These are phyloP conservation scores for Vitis hybrid DNA, from an alignment of 177 flowering plant species.

Conservation along the genomic window DNA sequence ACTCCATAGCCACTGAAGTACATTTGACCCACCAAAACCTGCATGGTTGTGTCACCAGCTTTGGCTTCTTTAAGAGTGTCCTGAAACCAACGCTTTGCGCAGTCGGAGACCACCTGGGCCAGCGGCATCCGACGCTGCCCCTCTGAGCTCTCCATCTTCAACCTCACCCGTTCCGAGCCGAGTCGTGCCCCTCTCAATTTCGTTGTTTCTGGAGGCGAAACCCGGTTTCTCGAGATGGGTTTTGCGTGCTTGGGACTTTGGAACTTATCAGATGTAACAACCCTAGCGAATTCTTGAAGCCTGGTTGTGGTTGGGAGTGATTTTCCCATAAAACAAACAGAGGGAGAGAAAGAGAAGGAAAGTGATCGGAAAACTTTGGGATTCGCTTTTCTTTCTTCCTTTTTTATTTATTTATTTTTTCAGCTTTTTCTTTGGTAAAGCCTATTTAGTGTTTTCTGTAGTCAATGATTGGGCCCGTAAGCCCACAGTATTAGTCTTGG, in stretches of 20 bases:
- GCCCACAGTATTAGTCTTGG: too few relatives aligned
- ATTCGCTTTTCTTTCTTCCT: too few relatives aligned
- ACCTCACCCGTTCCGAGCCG: conserved; percentile 9
- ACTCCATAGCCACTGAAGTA: conserved; percentile 69
- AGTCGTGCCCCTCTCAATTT: conserved; percentile 9
- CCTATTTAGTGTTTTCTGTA: too few relatives aligned
- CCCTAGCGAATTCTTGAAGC: conserved; percentile 22
- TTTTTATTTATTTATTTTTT: too few relatives aligned
- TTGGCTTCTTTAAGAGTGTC: conserved; percentile 68
- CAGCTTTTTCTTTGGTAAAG: too few relatives aligned
- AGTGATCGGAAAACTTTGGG: too few relatives aligned
- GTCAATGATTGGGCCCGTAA: too few relatives aligned
- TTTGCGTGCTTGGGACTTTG: conserved; percentile 8
- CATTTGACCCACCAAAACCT: conserved; percentile 73
- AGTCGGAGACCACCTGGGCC: conserved; percentile 55
- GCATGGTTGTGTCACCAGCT: conserved; percentile 59
- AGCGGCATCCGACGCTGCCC: conserved; percentile 35
- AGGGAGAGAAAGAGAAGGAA: too few relatives aligned
- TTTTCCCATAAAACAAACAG: conserved; percentile 29
- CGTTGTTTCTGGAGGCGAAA: conserved; percentile 12
- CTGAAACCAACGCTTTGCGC: conserved; percentile 60
- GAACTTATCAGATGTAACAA: conserved; percentile 17
- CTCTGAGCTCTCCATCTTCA: conserved; percentile 18
- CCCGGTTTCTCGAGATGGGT: conserved; percentile 20
- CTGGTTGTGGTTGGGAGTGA: conserved; percentile 21